Percentiles rank a stretch among this genome's conserved stretches.
These are phyloP conservation scores for Ogataea wickerhamii DNA, from an alignment of 805 yeast genomes.

Conservation along the genomic window DNA sequence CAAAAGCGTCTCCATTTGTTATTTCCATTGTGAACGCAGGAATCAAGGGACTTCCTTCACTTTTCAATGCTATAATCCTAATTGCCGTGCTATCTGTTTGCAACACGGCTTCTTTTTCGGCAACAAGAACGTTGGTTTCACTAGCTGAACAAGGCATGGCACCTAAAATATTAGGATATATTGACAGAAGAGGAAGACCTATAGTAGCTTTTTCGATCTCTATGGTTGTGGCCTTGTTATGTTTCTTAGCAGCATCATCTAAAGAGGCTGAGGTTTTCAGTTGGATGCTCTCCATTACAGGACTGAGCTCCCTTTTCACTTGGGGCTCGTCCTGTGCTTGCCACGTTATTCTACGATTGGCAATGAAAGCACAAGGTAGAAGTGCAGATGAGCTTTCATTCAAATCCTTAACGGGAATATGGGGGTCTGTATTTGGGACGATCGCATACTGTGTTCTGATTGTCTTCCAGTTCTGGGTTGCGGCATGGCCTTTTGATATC, in stretches of 20 bases:
- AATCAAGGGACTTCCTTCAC: slow-evolving; percentile 59
- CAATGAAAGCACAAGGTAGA: slow-evolving; percentile 62
- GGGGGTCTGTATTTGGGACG: slow-evolving; percentile 62
- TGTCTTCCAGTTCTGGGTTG: slow-evolving; percentile 77
- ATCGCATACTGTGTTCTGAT: slow-evolving; percentile 55
- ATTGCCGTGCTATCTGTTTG: slow-evolving; percentile 72
- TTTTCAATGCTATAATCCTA: slow-evolving; percentile 69
- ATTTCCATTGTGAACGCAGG: slow-evolving; percentile 62
- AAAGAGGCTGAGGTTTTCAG: slow-evolving; percentile 53
- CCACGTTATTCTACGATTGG: slow-evolving; percentile 66
- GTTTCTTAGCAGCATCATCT: slow-evolving; percentile 58
- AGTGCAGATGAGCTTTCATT: slow-evolving; percentile 60
- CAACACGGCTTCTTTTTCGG: slow-evolving; percentile 68
- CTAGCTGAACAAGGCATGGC: slow-evolving; percentile 67
- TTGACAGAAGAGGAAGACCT: slow-evolving; percentile 77
- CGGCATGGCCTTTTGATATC: slow-evolving; percentile 74
- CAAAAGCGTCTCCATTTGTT: slow-evolving; percentile 71
- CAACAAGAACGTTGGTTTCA: slow-evolving; percentile 65
- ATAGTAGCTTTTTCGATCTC: slow-evolving; percentile 58
- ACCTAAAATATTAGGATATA: slow-evolving; percentile 58
- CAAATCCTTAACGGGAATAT: slow-evolving; percentile 60
- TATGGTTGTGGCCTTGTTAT: slow-evolving; percentile 50
- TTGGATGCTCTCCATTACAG: slow-evolving; percentile 75
- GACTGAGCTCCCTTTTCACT: slow-evolving; percentile 67
- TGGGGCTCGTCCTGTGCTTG: slow-evolving; percentile 72